These are phyloP conservation scores for Taphrina confusa DNA, from an alignment of 1,139 yeast genomes.

Conservation along the genomic window DNA sequence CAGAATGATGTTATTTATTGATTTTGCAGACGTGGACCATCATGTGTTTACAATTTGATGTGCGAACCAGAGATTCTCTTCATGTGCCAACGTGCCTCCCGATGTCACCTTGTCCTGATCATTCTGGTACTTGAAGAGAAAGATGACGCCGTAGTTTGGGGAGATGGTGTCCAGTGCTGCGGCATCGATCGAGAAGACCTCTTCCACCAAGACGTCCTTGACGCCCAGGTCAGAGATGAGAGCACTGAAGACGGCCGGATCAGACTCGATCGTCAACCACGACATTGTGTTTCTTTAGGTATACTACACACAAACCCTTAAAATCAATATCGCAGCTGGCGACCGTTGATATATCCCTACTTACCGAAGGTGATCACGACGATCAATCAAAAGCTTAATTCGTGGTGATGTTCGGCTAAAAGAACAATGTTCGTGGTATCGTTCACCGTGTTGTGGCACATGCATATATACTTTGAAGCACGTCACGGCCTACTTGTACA, in stretches of 20 bases:
- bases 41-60: conserved; percentile 46
- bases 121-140: conserved; percentile 59
- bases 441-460: too few species aligned
- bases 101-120: conserved; percentile 51
- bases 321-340: too few species aligned
- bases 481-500: too few species aligned
- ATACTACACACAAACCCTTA: too few species aligned
- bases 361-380: too few species aligned
- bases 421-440: too few species aligned
- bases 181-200: conserved; percentile 58
- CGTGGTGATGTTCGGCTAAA: too few species aligned
- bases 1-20: background rate
- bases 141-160: conserved; percentile 63
- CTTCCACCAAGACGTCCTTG: conserved; percentile 60
- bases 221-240: conserved; percentile 63
- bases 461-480: too few species aligned
- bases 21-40: too few species aligned
- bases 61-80: conserved; percentile 58
- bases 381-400: too few species aligned
- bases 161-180: conserved; percentile 50
- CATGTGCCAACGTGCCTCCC: conserved; percentile 51
- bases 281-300: conserved; percentile 19
- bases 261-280: conserved; percentile 74
- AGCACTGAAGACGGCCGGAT: conserved; percentile 69
- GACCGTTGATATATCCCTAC: too few species aligned